Conservation (phyloP, 768 basidiomycete genomes). For the Phlebiopsis gigantea region DNA sequence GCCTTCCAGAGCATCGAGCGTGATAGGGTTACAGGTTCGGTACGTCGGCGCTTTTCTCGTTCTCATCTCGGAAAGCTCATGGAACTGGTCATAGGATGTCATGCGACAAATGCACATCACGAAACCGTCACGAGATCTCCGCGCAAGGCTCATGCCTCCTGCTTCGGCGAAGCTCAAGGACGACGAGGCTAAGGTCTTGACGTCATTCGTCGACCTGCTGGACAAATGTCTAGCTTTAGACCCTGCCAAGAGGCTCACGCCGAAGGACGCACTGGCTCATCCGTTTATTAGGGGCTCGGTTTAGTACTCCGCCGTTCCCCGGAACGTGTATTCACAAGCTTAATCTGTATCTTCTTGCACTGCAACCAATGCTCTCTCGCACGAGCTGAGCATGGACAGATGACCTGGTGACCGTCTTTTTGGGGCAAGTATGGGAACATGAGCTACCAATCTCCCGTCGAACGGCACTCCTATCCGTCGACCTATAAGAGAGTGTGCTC, state of each 20-base stretch:
- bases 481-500: neutral
- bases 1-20: constrained; percentile 80
- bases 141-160: constrained; percentile 77
- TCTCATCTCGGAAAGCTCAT: constrained; percentile 4
- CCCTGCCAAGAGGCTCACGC: constrained; percentile 79
- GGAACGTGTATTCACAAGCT: neutral
- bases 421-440: neutral
- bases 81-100: constrained; percentile 55
- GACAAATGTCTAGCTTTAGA: constrained; percentile 90
- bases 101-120: constrained; percentile 77
- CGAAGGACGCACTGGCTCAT: constrained; percentile 84
- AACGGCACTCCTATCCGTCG: neutral
- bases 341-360: neutral
- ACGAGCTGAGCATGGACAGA: neutral
- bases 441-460: neutral
- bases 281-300: constrained; percentile 68
- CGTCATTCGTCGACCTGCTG: constrained; percentile 81
- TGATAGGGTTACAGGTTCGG: constrained; percentile 78
- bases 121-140: constrained; percentile 77
- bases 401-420: neutral
- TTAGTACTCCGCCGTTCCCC: constrained; percentile 4
- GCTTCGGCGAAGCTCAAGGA: constrained; percentile 77
- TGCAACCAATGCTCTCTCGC: neutral
- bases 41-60: constrained; percentile 37
- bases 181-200: constrained; percentile 77